These are phyloP conservation scores for Clathrospora elynae DNA, from an alignment of 2,329 filamentous ascomycete genomes.

Conservation along the genomic window DNA sequence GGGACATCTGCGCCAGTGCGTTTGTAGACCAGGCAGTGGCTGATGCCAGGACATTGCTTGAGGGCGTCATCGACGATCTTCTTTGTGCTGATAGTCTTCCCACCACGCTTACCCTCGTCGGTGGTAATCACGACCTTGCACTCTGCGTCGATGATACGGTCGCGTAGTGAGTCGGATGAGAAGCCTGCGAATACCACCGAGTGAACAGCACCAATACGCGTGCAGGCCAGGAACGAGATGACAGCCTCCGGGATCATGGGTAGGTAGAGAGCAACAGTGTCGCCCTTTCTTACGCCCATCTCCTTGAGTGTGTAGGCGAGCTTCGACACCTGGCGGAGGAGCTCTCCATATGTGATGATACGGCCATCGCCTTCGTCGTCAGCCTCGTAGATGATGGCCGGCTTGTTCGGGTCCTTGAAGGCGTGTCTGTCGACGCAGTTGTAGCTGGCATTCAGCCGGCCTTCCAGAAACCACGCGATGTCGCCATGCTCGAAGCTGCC, in stretches of 20 bases:
- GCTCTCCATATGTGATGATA: conserved; percentile 88
- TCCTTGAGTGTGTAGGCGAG: conserved; percentile 87
- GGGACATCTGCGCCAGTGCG: conserved; percentile 92
- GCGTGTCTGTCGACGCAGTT: conserved; percentile 98
- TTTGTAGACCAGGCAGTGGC: conserved; percentile 87
- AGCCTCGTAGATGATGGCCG: conserved; percentile 98
- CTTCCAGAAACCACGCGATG: conserved; percentile 92
- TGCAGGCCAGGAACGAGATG: conserved; percentile 86
- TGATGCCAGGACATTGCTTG: conserved; percentile 91
- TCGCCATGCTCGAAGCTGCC: conserved; percentile 81
- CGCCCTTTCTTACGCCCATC: conserved; percentile 95
- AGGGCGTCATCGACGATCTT: conserved; percentile 98
- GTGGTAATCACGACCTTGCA: conserved; percentile 95
- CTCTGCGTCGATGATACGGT: conserved; percentile 88
- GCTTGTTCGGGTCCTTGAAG: conserved; percentile 88
- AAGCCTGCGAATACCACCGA: conserved; percentile 98
- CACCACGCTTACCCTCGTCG: conserved; percentile 96
- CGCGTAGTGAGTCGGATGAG: conserved; percentile 92
- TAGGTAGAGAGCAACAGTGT: conserved; percentile 95
- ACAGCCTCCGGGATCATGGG: conserved; percentile 98
- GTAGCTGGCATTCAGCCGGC: conserved; percentile 91
- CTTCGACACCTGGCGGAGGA: conserved; percentile 87
- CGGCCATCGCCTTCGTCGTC: conserved; percentile 88
- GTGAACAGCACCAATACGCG: conserved; percentile 92
- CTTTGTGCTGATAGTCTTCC: conserved; percentile 97